A percentile compares a stretch with the other conserved stretches of the same genome.
Evolutionary conservation across 2,329 filamentous ascomycete species (phyloP).

Genomic region (Trichoderma brevicompactum): DNA sequence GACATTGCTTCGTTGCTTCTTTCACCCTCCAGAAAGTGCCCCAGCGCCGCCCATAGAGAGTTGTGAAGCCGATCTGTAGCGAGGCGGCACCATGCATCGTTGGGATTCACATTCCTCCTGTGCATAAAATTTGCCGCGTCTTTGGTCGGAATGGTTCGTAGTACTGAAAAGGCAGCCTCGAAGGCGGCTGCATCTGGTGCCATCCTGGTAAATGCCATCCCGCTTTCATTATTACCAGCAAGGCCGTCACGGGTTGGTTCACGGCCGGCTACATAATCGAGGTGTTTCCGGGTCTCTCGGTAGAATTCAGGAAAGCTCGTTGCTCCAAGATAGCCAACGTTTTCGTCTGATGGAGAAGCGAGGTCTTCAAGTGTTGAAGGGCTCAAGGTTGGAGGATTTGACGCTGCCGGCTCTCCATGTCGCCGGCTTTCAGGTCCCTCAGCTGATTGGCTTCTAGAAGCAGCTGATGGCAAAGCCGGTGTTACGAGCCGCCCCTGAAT

Average conservation of each 20-base stretch:
- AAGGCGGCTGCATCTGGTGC: slow-evolving; percentile 12
- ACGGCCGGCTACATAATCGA: background rate
- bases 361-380: background rate
- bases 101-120: slow-evolving; percentile 6
- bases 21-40: slow-evolving; percentile 5
- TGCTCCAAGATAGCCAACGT: slow-evolving; percentile 22
- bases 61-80: slow-evolving; percentile 14
- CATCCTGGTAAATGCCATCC: background rate
- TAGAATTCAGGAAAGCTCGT: slow-evolving; percentile 26
- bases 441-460: background rate
- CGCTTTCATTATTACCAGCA: slow-evolving; percentile 1
- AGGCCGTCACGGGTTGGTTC: slow-evolving; percentile 8
- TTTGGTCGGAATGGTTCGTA: slow-evolving; percentile 6
- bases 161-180: background rate
- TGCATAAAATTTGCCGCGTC: background rate
- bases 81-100: slow-evolving; percentile 16
- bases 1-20: background rate
- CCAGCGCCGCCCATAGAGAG: slow-evolving; percentile 13
- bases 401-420: background rate
- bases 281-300: slow-evolving; percentile 18
- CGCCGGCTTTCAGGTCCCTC: background rate
- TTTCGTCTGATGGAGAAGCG: slow-evolving; percentile 7
- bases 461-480: background rate
- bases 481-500: slow-evolving; percentile 22
- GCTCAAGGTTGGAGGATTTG: background rate